Evolutionary conservation across 495 filamentous ascomycete genomes (phyloP), one percentile per base, ranked within the genome.

Genomic region (Aspergillus cavernicola): DNA sequence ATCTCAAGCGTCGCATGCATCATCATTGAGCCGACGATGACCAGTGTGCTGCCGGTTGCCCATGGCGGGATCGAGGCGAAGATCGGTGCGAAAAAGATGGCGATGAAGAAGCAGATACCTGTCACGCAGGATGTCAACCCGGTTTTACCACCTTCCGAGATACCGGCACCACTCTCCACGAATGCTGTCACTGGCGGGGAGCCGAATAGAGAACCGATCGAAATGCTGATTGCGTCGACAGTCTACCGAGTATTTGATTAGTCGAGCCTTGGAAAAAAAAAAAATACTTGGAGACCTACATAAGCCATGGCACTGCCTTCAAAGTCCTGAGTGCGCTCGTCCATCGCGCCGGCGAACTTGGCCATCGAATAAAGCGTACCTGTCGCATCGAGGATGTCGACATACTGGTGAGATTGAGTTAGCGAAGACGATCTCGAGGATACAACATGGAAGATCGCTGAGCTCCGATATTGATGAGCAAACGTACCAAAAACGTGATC

Each of bases 321-420:
- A 57, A 92, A 92, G 64, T 92, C 88, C 58, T 82, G 77, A 0
- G 87, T 88, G 39, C 75, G 70, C 52, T 84, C 82, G 52, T 92
- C 86, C 60, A 92, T 83, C 54, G 85, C 80, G 19, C 82, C 80
- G 51, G 82, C 83, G 58, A 90, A 90, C 24, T 81, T 83, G 16
- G 88, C 88, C 88, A 92, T 91, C 15, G 87, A 86, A 69, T 91
- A 92, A 52, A 89, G 69, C 0, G 87, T 90, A 43, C 86, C 87
- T 0, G 87, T 90, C 46, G 77, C 80, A 62, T 90, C 87, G 11
- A 90, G 73, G 52, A 92, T 91, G 66, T 92, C 88, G 53, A 92
- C 88, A 60, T 92, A 92, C 45, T 91, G 75, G n/a, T 26, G 12
- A 10, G 11, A 1, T 8, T 22, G 16, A 19, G 39, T 62, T 40